Evolutionary conservation across 306 rosid genomes (phyloP), one percentile per base, ranked within the genome.

Genomic region (Dryas octopetala): DNA sequence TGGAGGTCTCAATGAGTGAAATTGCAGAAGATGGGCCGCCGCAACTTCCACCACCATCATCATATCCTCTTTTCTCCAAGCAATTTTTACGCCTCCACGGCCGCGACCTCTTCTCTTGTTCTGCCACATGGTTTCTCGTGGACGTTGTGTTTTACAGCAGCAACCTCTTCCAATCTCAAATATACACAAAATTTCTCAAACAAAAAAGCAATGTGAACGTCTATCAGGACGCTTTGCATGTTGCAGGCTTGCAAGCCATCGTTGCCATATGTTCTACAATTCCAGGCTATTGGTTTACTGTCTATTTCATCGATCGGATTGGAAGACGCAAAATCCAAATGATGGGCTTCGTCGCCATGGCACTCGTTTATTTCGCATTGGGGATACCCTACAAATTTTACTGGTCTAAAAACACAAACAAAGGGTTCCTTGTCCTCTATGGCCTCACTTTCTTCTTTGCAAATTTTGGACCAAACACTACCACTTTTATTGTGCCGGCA

Each of bases 361-460:
- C 88, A 11, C 0, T 87, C 17, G 74, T 84, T 4, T 90, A 82
- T 9, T 62, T 90, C 4, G 75, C 86, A 1, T 69, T 90, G 0
- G 97, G 93, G 9, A 17, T 92, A 76, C 88, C 92, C 66, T 92
- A 92, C 72, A 68, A 76, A 74, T 7, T 10, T 0, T 63, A 46
- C 66, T 92, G 97, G 97, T 70, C 6, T 0, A 0, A 12, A 0
- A 0, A n/a, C 0, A 3, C 15, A 0, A 46, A 84, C 4, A 9
- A 0, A 0, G 86, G 92, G 0, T 90, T 90, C 77, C 72, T 92
- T 78, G 44, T 85, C 43, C 81, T 90, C 32, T 92, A 90, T 23
- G 86, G 88, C 8, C 89, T 92, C 66, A 85, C 93, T 7, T 90
- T 92, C 74, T 92, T 92, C 86, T 92, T 90, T 66, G 82, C 96